phyloP scores from a whole-genome alignment of 345 rosid species.

The Sonneratia caseolaris region DNA sequence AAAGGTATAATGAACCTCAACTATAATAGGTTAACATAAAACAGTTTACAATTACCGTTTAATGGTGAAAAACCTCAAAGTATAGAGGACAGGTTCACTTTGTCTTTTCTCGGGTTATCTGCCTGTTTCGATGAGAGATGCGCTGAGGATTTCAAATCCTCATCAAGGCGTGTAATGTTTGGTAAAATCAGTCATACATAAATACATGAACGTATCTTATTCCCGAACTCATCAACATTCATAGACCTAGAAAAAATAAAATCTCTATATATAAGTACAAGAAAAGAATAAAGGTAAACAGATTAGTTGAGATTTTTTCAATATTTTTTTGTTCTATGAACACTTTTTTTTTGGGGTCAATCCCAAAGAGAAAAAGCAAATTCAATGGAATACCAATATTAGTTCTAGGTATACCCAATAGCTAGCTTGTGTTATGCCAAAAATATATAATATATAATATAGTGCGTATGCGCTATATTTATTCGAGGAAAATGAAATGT shows the following conservation, averaged over 20 bases:
- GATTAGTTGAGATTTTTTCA: background rate
- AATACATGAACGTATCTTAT: too few relatives aligned
- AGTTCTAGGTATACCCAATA: background rate
- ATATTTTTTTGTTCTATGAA: background rate
- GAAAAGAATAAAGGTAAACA: background rate
- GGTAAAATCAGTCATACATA: too few relatives aligned
- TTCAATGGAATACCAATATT: background rate
- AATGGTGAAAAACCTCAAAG: background rate
- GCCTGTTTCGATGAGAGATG: background rate
- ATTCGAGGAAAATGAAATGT: too few relatives aligned
- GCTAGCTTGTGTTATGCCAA: background rate
- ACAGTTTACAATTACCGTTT: background rate
- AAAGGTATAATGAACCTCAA: conserved; percentile 34
- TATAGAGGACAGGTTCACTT: background rate
- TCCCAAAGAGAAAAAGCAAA: background rate
- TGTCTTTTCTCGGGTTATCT: background rate
- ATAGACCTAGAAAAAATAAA: too few relatives aligned
- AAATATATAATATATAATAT: too few relatives aligned
- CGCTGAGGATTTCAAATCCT: background rate
- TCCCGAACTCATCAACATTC: too few relatives aligned
- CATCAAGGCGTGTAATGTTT: too few relatives aligned
- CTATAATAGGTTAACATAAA: background rate
- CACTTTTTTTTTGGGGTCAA: background rate
- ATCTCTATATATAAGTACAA: too few relatives aligned
- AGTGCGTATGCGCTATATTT: too few relatives aligned